phyloP scores from a whole-genome alignment of 257 asterid species.

The Solanum pennellii region DNA sequence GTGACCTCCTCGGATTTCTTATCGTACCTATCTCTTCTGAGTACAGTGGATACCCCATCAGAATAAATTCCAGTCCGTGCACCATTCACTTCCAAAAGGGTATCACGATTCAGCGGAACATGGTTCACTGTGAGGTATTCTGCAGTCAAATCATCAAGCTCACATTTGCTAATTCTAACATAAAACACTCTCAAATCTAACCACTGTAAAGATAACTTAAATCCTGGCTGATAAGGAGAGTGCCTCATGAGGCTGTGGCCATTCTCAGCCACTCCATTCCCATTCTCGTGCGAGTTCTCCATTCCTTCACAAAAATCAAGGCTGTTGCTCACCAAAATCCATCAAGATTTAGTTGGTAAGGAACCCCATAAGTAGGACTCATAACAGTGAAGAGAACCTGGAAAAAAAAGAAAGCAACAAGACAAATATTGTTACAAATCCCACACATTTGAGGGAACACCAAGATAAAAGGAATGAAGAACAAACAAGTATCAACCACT shows the following conservation, averaged over 20 bases:
- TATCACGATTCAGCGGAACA: slow-evolving; percentile 45
- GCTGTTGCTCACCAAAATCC: slow-evolving; percentile 22
- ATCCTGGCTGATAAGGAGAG: slow-evolving; percentile 12
- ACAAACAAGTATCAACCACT: background rate
- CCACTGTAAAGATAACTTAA: slow-evolving; percentile 40
- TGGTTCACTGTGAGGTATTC: slow-evolving; percentile 47
- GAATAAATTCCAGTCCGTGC: slow-evolving; percentile 45
- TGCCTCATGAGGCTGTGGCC: slow-evolving; percentile 16
- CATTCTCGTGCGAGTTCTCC: slow-evolving; percentile 19
- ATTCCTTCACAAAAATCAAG: slow-evolving; percentile 17
- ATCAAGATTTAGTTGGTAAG: slow-evolving; percentile 6
- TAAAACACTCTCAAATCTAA: slow-evolving; percentile 63
- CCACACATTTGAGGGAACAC: slow-evolving; percentile 14
- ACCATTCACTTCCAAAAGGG: slow-evolving; percentile 63
- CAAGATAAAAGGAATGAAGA: background rate
- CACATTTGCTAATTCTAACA: slow-evolving; percentile 54
- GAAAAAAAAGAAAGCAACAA: slow-evolving; percentile 1
- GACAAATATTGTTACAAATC: slow-evolving; percentile 5
- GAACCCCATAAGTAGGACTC: background rate
- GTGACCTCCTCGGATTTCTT: slow-evolving; percentile 51
- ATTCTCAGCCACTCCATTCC: slow-evolving; percentile 24
- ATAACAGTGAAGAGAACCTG: slow-evolving; percentile 14
- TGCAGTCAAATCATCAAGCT: slow-evolving; percentile 38
- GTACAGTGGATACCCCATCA: slow-evolving; percentile 43
- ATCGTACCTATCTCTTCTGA: slow-evolving; percentile 51